Percentiles rank a stretch among this genome's conserved stretches.
These are phyloP conservation scores for Paramecium pentaurelia DNA, from an alignment of 73 alveolate genomes.

Conservation along the genomic window DNA sequence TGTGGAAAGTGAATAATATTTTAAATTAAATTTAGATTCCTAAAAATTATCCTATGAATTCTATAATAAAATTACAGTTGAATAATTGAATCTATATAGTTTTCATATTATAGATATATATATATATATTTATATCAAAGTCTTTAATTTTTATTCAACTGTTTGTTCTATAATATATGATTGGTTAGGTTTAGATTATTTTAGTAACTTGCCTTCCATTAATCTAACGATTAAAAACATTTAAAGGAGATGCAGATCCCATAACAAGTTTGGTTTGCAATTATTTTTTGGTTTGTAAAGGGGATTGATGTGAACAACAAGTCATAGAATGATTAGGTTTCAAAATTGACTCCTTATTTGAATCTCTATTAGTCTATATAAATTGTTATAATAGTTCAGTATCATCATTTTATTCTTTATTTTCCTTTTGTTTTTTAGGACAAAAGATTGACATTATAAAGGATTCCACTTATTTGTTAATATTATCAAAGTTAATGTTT, in stretches of 20 bases:
- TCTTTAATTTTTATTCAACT: background rate
- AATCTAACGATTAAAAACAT: slow-evolving; percentile 10
- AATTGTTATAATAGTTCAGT: background rate
- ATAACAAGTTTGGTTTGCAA: background rate
- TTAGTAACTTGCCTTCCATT: background rate
- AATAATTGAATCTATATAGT: background rate
- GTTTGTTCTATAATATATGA: background rate
- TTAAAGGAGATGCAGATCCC: slow-evolving; percentile 35
- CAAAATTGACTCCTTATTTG: background rate
- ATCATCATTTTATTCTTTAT: background rate
- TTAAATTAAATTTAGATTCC: background rate
- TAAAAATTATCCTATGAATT: too few relatives aligned
- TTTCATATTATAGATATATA: background rate
- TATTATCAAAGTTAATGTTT: background rate
- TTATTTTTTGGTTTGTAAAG: background rate
- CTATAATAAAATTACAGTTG: background rate
- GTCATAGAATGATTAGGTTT: background rate
- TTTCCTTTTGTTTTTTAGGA: background rate
- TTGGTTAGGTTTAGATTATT: background rate
- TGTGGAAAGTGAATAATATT: background rate
- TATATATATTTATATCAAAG: background rate
- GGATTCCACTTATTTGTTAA: background rate
- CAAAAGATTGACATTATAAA: background rate
- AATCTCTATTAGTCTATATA: background rate
- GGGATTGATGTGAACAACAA: background rate